These are phyloP conservation scores for Elsinoe batatas DNA, from an alignment of 2,329 filamentous ascomycete species.

Conservation along the genomic window DNA sequence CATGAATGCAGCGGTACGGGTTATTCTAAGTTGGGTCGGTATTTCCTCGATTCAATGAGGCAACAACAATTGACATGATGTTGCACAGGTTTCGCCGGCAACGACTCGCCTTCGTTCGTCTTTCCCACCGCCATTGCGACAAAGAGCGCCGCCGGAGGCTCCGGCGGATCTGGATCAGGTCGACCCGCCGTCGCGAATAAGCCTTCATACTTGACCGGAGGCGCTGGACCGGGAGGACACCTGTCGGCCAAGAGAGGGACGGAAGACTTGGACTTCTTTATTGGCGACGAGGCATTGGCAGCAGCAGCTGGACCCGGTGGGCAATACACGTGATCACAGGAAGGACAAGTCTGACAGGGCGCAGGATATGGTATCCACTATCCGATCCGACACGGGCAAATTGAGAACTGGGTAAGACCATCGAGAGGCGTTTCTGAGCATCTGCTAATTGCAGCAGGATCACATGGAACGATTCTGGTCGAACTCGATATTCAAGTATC, in stretches of 20 bases:
- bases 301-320: constrained; percentile 74
- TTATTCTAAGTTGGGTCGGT: constrained; percentile 93
- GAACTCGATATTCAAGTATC: constrained; percentile 99
- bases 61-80: constrained; percentile 22
- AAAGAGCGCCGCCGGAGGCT: constrained; percentile 63
- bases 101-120: constrained; percentile 97
- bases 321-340: neutral
- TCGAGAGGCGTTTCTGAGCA: neutral
- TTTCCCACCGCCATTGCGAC: constrained; percentile 98
- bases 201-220: constrained; percentile 86
- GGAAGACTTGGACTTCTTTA: constrained; percentile 97
- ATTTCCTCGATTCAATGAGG: neutral
- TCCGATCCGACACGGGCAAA: constrained; percentile 93
- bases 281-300: constrained; percentile 87
- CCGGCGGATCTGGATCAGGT: constrained; percentile 70
- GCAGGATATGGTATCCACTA: constrained; percentile 91
- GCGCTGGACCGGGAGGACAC: constrained; percentile 72
- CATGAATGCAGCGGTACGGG: constrained; percentile 75
- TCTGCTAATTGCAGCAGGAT: constrained; percentile 48
- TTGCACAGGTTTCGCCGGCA: constrained; percentile 81
- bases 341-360: constrained; percentile 16
- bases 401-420: constrained; percentile 84
- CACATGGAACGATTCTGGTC: constrained; percentile 99
- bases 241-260: constrained; percentile 87
- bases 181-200: constrained; percentile 88